Evolutionary conservation across 306 rosid species (phyloP).

Genomic region (Lupinus albus): DNA sequence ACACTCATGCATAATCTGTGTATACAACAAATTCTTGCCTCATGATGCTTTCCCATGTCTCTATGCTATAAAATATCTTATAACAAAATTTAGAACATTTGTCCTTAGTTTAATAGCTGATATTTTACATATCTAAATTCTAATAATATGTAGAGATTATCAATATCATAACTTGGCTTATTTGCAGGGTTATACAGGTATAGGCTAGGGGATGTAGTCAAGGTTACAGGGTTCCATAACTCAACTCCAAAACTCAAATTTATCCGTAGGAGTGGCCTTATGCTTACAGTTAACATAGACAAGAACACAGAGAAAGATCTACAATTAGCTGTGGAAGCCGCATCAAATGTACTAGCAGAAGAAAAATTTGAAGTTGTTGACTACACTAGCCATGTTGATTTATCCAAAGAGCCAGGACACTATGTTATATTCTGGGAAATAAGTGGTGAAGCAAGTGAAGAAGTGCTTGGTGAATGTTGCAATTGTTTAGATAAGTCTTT

Average conservation of each 20-base stretch:
- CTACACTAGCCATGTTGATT: conserved; percentile 69
- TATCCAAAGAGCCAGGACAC: conserved; percentile 74
- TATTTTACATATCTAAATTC: background rate
- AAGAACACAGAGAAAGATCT: conserved; percentile 87
- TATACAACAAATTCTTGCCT: background rate
- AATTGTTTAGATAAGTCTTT: conserved; percentile 71
- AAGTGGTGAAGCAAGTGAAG: conserved; percentile 69
- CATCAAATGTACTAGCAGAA: conserved; percentile 55
- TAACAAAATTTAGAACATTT: background rate
- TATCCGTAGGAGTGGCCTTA: conserved; percentile 62
- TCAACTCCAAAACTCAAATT: conserved; percentile 78
- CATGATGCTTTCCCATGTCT: background rate
- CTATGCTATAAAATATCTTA: background rate
- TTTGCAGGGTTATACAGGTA: conserved; percentile 83
- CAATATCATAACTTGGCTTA: background rate
- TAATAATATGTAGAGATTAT: background rate
- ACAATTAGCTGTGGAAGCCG: conserved; percentile 72
- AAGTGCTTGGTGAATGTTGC: conserved; percentile 72
- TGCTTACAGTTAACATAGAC: conserved; percentile 78
- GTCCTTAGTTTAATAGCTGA: background rate
- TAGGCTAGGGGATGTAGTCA: conserved; percentile 80
- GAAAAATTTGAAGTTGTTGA: conserved; percentile 79
- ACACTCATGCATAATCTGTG: background rate
- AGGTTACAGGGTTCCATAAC: conserved; percentile 78
- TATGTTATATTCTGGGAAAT: conserved; percentile 88